phyloP scores from a whole-genome alignment of 352 stramenopile species.

The Pythium aquatile region DNA sequence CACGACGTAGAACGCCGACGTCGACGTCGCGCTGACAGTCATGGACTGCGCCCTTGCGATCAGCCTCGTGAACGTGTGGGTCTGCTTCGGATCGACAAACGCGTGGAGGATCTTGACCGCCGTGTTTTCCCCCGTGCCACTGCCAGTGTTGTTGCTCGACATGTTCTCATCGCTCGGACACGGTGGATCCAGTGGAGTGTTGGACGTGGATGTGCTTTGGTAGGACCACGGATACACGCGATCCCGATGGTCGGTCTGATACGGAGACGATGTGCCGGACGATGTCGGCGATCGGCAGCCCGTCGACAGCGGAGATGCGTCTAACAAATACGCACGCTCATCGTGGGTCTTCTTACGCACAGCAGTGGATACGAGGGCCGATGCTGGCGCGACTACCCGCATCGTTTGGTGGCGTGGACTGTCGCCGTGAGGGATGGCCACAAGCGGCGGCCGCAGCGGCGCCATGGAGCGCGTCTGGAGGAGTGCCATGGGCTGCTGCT shows the following conservation, averaged over 20 bases:
- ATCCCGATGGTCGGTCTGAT: conserved; percentile 13
- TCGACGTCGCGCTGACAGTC: conserved; percentile 8
- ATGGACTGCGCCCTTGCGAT: conserved; percentile 16
- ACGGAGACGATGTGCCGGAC: conserved; percentile 14
- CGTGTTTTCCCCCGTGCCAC: background rate
- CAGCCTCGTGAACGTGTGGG: conserved; percentile 10
- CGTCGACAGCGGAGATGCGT: background rate
- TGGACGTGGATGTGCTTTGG: background rate
- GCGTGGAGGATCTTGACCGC: background rate
- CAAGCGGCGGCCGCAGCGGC: conserved; percentile 2
- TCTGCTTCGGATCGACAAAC: background rate
- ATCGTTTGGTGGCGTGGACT: background rate
- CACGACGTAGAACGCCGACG: conserved; percentile 3
- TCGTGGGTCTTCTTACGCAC: conserved; percentile 7
- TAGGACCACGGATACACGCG: conserved; percentile 16
- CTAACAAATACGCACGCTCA: conserved; percentile 15
- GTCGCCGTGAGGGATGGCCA: background rate
- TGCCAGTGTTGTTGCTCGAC: background rate
- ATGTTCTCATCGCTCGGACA: conserved; percentile 1
- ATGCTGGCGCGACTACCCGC: background rate
- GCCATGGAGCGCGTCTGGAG: conserved; percentile 1
- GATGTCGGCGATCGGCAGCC: conserved; percentile 11
- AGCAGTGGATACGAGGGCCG: background rate
- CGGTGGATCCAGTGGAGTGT: background rate
- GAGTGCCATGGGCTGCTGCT: conserved; percentile 16